Evolutionary conservation across 2,329 filamentous ascomycete genomes (phyloP), one percentile per base, ranked within the genome.

Genomic region (Neofusicoccum sp.): DNA sequence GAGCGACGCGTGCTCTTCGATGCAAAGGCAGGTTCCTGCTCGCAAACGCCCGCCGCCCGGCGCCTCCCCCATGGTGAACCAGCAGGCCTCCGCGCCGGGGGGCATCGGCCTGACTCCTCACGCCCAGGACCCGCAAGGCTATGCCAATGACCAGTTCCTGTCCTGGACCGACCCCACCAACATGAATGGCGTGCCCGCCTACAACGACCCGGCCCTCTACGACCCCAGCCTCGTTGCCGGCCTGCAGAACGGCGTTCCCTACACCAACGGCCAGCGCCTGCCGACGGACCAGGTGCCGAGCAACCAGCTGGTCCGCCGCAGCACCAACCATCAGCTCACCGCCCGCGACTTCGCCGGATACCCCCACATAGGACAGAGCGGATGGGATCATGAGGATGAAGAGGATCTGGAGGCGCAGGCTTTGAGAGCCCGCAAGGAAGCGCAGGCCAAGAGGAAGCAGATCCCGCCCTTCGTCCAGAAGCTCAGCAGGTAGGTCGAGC

Each of bases 391-490:
- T 0, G 88, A 96, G 65, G 91, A 87, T 65, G 83, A 96, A 62
- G 89, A 93, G 64, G 82, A 89, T 59, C 78, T 97, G 63, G 91
- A 96, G 71, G 86, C 89, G 71, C 87, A 87, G 75, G 93, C 92
- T 24, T 82, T 88, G 65, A 80, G 89, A 63, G 92, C 92, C 7
- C 96, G 96, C 79, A 86, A 88, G 71, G 95, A 98, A 62, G 89
- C 93, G 0, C 89, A 93, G 72, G 84, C 88, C 14, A 98, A 96
- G 76, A 83, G 93, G 69, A 98, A 98, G 76, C 90, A 96, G 70
- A 98, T 99, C 9, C 93, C 95, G 0, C 93, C 95, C 0, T 99
- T 99, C 79, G 93, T 99, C 44, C 93, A 97, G 75, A 99, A 99
- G 73, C 78, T 99, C 60, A 96, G 92, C 86, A 98, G 93, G 93